Base-by-base conservation (phyloP, 371 early-diverging fungal species). In the Funneliformis caledonium region DNA sequence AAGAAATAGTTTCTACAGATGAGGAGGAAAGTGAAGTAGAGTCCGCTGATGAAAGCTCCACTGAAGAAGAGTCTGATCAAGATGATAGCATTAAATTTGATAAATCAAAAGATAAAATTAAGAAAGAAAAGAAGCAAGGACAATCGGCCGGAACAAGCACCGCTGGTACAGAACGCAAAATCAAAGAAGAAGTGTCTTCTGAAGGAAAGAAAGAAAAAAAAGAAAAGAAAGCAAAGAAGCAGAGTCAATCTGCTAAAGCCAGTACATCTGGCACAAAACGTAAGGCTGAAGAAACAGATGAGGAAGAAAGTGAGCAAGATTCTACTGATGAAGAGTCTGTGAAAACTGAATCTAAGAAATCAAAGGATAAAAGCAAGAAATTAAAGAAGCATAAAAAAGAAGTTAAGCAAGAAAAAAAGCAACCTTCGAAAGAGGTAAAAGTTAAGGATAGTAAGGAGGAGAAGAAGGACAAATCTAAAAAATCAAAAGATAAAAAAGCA, bases 201-300 rank as follows among this genome's bases (percentile, higher is more conserved):
- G 59, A 82, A 50, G 81, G 83, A 64, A 82, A 82, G 83, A 61
- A 76, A 43, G 85, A 85, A 81, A 83, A 85, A 84, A 84, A 87
- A 43, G 85, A 85, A 81, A 83, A 85, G 85, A 84, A 87, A 78
- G 80, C 81, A 26, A 81, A 78, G 72, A 78, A 62, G 43, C 69
- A 2, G 68, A 56, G 81, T 83, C 82, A 83, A 81, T 62, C 72
- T 19, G 48, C 47, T 3, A 19, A 47, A 72, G 45, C n/a, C 9
- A 37, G 31, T 19, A n/a, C 72, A 8, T n/a, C 31, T 80, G 81
- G 80, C 76, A 85, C 16, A 43, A 75, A 37, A 37, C 22, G 16
- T 19, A 56, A 60, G 16, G 19, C 42, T 22, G 26, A 19, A 26
- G 43, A 37, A 11, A 42, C 14, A 60, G 60, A 37, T n/a, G 33